Percentiles rank a stretch among this genome's conserved stretches.
These are phyloP conservation scores for Hagleromyces aurorensis DNA, from an alignment of 805 yeast species.

Conservation along the genomic window DNA sequence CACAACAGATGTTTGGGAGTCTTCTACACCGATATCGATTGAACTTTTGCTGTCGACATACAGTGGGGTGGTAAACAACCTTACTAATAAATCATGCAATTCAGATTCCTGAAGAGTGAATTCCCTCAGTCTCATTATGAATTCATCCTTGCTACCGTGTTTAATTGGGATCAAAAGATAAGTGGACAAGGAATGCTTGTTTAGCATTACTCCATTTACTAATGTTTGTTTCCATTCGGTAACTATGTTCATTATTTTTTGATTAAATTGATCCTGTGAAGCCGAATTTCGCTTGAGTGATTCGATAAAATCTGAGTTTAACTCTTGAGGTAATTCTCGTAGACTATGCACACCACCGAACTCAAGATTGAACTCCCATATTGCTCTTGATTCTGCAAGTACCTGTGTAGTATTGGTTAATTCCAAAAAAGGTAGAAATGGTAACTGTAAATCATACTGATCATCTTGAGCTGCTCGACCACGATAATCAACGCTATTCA, in stretches of 20 bases:
- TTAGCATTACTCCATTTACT: conserved; percentile 17
- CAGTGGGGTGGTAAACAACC: conserved; percentile 4
- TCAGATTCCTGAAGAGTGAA: conserved; percentile 24
- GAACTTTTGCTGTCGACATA: conserved; percentile 1
- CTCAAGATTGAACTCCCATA: conserved; percentile 41
- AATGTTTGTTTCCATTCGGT: conserved; percentile 11
- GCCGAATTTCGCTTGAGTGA: conserved; percentile 33
- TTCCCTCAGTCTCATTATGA: conserved; percentile 18
- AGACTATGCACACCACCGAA: conserved; percentile 33
- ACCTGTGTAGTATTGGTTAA: conserved; percentile 38
- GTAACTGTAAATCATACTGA: conserved; percentile 34
- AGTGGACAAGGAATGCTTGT: conserved; percentile 15
- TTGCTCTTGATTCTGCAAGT: conserved; percentile 68
- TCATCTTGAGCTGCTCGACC: conserved; percentile 20
- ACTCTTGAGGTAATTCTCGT: conserved; percentile 35
- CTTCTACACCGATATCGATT: neutral
- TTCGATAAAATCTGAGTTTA: conserved; percentile 34
- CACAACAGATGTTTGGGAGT: neutral
- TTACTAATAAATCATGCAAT: conserved; percentile 10
- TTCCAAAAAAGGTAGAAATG: conserved; percentile 57
- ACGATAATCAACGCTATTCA: conserved; percentile 36
- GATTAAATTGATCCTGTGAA: conserved; percentile 21
- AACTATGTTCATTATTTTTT: conserved; percentile 11
- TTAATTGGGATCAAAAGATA: conserved; percentile 26
- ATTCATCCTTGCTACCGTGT: conserved; percentile 20